phyloP scores from a whole-genome alignment of 2,329 filamentous ascomycete species.

The Sporothrix brunneoviolacea region DNA sequence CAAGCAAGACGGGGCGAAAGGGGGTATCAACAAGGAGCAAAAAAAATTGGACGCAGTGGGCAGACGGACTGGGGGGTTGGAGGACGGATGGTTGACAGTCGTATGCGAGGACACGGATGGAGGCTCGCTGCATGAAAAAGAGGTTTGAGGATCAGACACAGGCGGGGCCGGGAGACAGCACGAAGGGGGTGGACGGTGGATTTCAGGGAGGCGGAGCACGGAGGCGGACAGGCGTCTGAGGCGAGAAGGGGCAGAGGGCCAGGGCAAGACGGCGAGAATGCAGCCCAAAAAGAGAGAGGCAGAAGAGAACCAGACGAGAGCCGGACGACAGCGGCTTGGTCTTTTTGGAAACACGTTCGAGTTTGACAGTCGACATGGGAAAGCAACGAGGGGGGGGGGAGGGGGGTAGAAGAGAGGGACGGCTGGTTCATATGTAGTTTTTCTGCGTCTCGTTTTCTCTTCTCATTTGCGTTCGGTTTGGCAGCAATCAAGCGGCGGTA shows the following conservation, averaged over 20 bases:
- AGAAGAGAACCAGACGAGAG: conserved; percentile 23
- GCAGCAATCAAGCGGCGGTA: background rate
- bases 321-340: conserved; percentile 20
- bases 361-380: conserved; percentile 34
- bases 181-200: no score
- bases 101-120: conserved; percentile 3
- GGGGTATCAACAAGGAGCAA: background rate
- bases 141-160: conserved; percentile 27
- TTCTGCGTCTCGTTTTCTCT: background rate
- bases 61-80: background rate
- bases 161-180: conserved; percentile 18
- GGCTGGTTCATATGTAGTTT: conserved; percentile 9
- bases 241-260: background rate
- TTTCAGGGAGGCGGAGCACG: conserved; percentile 26
- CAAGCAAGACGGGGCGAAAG: background rate
- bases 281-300: conserved; percentile 28
- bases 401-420: conserved; percentile 6
- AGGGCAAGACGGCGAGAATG: conserved; percentile 18
- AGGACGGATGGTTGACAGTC: no score
- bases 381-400: conserved; percentile 13
- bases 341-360: conserved; percentile 27
- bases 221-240: conserved; percentile 14
- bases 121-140: conserved; percentile 11
- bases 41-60: background rate
- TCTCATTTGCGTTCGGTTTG: background rate